Base-by-base conservation (phyloP, 371 early-diverging fungal species). In the Mucor velutinosus region DNA sequence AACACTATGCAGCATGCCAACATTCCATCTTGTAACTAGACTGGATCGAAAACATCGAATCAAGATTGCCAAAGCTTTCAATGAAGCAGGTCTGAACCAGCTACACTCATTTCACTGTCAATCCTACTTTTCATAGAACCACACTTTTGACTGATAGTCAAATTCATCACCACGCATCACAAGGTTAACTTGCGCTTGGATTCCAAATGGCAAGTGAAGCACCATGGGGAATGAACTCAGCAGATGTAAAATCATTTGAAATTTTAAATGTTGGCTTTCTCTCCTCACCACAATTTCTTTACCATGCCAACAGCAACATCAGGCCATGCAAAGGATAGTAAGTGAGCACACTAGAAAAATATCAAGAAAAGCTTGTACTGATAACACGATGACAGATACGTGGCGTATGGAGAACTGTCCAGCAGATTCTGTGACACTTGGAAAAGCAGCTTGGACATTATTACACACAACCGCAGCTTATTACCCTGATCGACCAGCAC, bases 391-490 rank as follows among this genome's bases (percentile, higher is more conserved):
- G 32, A 19, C 21, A 33, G 32, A 29, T 57, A 33, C 62, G 35
- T 67, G 68, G 68, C 19, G 7, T 15, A 12, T 15, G 21, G 66
- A 75, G 45, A 87, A 85, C 21, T 96, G 95, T 76, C 97, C 97
- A n/a, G 90, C 94, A 0, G 95, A 95, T 76, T 85, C 88, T 8
- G 79, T 82, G 49, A 83, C 86, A 58, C 90, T 99, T 15, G 99
- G 99, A 32, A 82, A 89, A 29, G 86, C 94, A 3, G 95, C 99
- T 0, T 99, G 99, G 99, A 96, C 97, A 4, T 93, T 99, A 67
- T 81, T 99, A 45, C 99, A 99, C 79, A 98, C 99, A 1, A 94
- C 98, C 88, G 98, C 98, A 12, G 96, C 99, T 0, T 97, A 97
- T 79, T 99, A 97, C 76, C 99, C 99, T 0, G 92, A 94, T 19